Base-by-base conservation (phyloP, 768 basidiomycete genomes). In the Sarcodon sp. region DNA sequence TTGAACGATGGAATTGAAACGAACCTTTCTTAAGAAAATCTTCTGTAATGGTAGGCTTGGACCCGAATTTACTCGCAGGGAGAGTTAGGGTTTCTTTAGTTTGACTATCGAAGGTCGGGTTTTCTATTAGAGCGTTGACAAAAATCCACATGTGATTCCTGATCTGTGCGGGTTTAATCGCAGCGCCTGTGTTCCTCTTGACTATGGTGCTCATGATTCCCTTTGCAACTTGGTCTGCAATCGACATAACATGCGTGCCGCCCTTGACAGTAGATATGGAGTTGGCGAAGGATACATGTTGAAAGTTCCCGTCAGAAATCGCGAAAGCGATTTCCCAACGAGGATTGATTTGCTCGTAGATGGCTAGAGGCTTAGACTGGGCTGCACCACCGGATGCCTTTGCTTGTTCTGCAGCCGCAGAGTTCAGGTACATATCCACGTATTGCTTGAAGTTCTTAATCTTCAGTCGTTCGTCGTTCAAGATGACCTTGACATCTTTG, bases 141-240 rank as follows among this genome's bases (percentile, higher is more conserved):
- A 98, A 99, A 47, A 99, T 75, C 90, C 89, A 93, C 81, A 99
- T 91, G 61, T 99, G 93, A 58, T 85, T 92, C 72, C 90, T 94
- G 68, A 98, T 83, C 66, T 96, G 91, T 47, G 81, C 77, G 12
- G 88, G 75, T 63, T 97, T 98, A 58, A 98, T 85, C 0, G 85
- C 76, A n/a, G 92, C 90, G 3, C 73, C 90, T 68, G 96, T 97
- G 70, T 99, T 96, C 79, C 94, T 98, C 80, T 97, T 97, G 60
- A 80, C 69, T 54, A 98, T 91, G 6, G 76, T 75, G 11, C 83
- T 68, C 52, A 92, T 73, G 33, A 98, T 68, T 52, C 75, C 79
- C 65, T 93, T 92, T 16, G 91, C 80, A 46, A 99, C 75, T 62
- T 93, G 90, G 64, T 93, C 90, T 0, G 91, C 74, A 51, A 98